These are phyloP conservation scores for Cercospora canescens DNA, from an alignment of 2,329 filamentous ascomycete species.

Conservation along the genomic window DNA sequence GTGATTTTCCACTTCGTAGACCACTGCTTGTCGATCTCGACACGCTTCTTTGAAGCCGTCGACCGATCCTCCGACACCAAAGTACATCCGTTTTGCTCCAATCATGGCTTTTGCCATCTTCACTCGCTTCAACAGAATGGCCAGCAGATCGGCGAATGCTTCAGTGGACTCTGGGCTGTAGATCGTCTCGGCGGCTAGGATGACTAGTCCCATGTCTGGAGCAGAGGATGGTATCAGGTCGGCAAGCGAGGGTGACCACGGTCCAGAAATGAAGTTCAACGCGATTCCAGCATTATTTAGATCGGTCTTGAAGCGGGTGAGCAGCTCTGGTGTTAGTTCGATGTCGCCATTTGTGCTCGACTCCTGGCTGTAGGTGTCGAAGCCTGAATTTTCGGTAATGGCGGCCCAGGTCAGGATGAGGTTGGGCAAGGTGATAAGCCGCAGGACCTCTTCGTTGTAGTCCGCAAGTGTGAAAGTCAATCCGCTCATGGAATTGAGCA, in stretches of 20 bases:
- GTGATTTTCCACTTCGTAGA: slow-evolving; percentile 50
- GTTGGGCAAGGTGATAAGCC: slow-evolving; percentile 78
- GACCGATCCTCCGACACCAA: slow-evolving; percentile 79
- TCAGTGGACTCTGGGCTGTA: slow-evolving; percentile 73
- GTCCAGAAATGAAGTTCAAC: slow-evolving; percentile 71
- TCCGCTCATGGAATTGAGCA: slow-evolving; percentile 46
- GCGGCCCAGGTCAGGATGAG: slow-evolving; percentile 66
- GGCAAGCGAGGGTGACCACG: slow-evolving; percentile 67
- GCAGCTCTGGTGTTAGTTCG: slow-evolving; percentile 60
- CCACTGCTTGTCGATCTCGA: slow-evolving; percentile 44
- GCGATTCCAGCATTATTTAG: slow-evolving; percentile 55
- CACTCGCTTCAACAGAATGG: slow-evolving; percentile 56
- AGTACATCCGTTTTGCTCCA: slow-evolving; percentile 78
- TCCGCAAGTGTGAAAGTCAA: slow-evolving; percentile 70
- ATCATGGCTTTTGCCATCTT: slow-evolving; percentile 63
- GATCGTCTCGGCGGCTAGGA: slow-evolving; percentile 79
- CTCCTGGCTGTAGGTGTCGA: not conserved
- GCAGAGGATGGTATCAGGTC: slow-evolving; percentile 51
- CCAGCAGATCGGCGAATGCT: slow-evolving; percentile 68
- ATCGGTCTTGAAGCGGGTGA: slow-evolving; percentile 58
- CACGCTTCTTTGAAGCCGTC: slow-evolving; percentile 65
- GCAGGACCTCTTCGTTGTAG: slow-evolving; percentile 76
- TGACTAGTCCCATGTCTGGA: slow-evolving; percentile 47
- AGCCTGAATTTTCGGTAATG: slow-evolving; percentile 20
- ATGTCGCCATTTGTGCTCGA: slow-evolving; percentile 54